Evolutionary conservation across 2,329 filamentous ascomycete genomes (phyloP), one percentile per base, ranked within the genome.

Genomic region (Pleomassaria siparia): DNA sequence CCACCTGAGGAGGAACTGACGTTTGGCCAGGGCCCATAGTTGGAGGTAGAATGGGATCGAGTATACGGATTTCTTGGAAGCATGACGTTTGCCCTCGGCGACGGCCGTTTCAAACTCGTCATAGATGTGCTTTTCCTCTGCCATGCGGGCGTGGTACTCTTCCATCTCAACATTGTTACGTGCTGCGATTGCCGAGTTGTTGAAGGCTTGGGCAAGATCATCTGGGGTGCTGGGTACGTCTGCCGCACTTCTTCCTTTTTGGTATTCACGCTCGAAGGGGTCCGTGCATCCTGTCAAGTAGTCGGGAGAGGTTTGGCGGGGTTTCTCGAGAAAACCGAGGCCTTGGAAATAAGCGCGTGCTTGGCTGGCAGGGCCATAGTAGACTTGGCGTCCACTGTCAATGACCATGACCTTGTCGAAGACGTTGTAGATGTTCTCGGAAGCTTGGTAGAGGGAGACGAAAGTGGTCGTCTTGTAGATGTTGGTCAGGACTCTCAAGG

Each of bases 381-480:
- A 94, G 26, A 89, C 86, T 65, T 91, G 85, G 22, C 80, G 81
- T 2, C 89, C 89, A 32, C 82, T 80, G 51, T 91, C 87, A 46
- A 94, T 88, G 28, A 91, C 86, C 61, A 95, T 75, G 11, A 94
- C 88, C 69, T 92, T 94, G 75, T 95, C 89, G 52, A 92, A 91
- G 26, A 85, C 82, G 18, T 78, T 78, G 72, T 89, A 91, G 51
- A 92, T 89, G 59, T 87, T 90, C 70, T 94, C 88, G 0, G 86
- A 90, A 0, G 88, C 89, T 65, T 95, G 89, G 68, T 95, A 95
- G 0, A 95, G 76, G 0, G 89, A 90, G 1, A 95, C 89, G 51
- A 94, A 91, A 0, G 89, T 94, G 1, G 87, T 88, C 0, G 86
- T 90, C 66, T 87, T 83, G 78, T 91, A 91, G 45, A 94, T 82